These are phyloP conservation scores for Rhytidiadelphus loreus DNA, from an alignment of 225 moss, liverwort and hornwort genomes.

Conservation along the genomic window DNA sequence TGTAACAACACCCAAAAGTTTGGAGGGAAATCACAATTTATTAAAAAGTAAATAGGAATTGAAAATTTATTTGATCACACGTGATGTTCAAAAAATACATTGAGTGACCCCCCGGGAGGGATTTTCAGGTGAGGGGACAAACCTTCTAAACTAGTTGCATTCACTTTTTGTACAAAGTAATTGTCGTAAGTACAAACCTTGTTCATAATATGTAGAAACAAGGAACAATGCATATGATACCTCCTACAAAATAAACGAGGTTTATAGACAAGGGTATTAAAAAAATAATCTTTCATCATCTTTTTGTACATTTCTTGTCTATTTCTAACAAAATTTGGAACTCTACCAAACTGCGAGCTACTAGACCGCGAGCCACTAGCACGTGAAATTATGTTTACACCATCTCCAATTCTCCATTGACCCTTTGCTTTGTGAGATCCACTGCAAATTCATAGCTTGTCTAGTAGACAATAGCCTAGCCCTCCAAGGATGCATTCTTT, in stretches of 20 bases:
- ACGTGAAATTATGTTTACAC: not conserved
- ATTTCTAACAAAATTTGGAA: not conserved
- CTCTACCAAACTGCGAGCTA: not conserved
- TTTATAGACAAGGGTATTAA: accelerated
- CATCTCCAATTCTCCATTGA: not conserved
- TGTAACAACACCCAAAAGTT: too few species aligned
- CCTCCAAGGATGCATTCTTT: not conserved
- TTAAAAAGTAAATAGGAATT: too few species aligned
- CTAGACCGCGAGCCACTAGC: accelerated
- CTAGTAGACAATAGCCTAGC: not conserved
- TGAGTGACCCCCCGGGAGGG: too few species aligned
- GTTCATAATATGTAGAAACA: not conserved
- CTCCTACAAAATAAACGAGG: not conserved
- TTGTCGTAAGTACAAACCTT: not conserved
- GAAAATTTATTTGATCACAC: too few species aligned
- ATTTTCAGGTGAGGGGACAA: not conserved
- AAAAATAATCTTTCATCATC: not conserved
- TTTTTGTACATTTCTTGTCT: not conserved
- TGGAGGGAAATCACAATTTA: too few species aligned
- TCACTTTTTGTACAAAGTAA: not conserved
- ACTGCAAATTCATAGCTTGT: not conserved
- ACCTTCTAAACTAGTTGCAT: not conserved
- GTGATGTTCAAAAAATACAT: too few species aligned
- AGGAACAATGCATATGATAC: not conserved
- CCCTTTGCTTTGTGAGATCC: not conserved